Base-by-base conservation (phyloP, 2,329 filamentous ascomycete genomes). In the Scolecobasidium constrictum region DNA sequence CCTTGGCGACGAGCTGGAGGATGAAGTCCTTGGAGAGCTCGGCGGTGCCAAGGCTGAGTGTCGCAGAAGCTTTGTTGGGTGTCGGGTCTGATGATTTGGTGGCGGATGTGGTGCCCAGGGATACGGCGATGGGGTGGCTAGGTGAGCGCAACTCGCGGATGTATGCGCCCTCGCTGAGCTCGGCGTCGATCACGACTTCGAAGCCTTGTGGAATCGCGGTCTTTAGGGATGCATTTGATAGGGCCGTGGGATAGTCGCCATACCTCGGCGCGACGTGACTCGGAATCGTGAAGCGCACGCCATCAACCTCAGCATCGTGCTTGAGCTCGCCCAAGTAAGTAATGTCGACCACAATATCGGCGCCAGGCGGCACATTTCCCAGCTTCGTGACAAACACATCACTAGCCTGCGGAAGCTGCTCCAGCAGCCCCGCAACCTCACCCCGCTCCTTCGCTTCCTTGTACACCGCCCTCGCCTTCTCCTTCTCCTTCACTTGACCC, bases 281-380 rank as follows among this genome's bases (percentile, higher is more conserved):
- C 0, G 82, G 83, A 4, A 87, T 73, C 4, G 75, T 85, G 53
- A 81, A 82, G 5, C 80, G 72, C 19, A 82, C 65, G 4, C 79
- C 79, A 52, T 86, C 78, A 3, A 73, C 66, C 47, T 79, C 75
- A 35, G 77, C 72, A 53, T 86, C 81, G 49, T 85, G 78, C 60
- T 83, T 83, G 42, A 86, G 66, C 55, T 86, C 81, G 2, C 77
- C 78, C 4, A 84, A 66, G 47, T 83, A 85, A 0, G 67, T 74
- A 43, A 86, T 74, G 9, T 79, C 68, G 5, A 86, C 71, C 5
- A 68, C 56, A 23, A 84, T 62, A 23, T 65, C 69, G 13, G 72
- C 69, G 0, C 67, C 68, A 0, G 73, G 67, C 0, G 78, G 76
- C 1, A 86, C 69, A 48, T 84, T 85, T 7, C 81, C 81, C 1